Conservation (phyloP, 805 yeast species). For the Saccharomycopsis olivae region DNA sequence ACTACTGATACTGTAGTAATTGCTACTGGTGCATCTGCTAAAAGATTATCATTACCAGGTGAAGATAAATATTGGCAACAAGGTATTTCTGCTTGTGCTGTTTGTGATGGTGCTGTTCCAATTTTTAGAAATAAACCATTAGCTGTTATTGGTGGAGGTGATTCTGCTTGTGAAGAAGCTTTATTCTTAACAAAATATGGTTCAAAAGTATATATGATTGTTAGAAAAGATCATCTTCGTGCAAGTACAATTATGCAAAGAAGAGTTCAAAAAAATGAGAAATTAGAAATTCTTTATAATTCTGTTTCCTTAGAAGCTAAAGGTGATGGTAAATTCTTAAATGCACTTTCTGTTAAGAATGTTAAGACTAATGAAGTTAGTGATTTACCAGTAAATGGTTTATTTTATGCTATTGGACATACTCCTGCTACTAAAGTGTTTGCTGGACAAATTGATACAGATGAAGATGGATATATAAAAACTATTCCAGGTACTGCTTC, state of each 20-base stretch:
- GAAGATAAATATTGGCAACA: constrained; percentile 98
- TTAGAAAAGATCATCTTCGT: constrained; percentile 88
- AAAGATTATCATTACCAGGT: constrained; percentile 88
- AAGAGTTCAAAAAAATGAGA: constrained; percentile 74
- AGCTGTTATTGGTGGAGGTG: constrained; percentile 99
- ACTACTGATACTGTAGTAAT: constrained; percentile 87
- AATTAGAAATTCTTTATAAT: constrained; percentile 84
- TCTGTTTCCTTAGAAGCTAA: constrained; percentile 79
- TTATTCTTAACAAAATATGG: constrained; percentile 94
- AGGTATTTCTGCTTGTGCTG: constrained; percentile 99
- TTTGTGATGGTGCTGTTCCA: constrained; percentile 99
- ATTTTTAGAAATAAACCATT: constrained; percentile 96
- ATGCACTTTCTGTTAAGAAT: constrained; percentile 54
- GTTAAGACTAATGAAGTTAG: constrained; percentile 56
- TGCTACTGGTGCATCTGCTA: constrained; percentile 98
- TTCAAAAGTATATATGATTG: constrained; percentile 86
- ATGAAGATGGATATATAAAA: constrained; percentile 78
- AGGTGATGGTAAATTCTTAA: constrained; percentile 85
- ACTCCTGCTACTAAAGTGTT: constrained; percentile 86
- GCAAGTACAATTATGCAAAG: constrained; percentile 97
- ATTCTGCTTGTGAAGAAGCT: constrained; percentile 99
- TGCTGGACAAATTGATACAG: constrained; percentile 66
- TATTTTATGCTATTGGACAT: constrained; percentile 98
- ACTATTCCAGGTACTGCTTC: constrained; percentile 84
- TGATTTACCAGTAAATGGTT: constrained; percentile 75